Conservation (phyloP, 352 stramenopile species). For the Elongisporangium prolatum region DNA sequence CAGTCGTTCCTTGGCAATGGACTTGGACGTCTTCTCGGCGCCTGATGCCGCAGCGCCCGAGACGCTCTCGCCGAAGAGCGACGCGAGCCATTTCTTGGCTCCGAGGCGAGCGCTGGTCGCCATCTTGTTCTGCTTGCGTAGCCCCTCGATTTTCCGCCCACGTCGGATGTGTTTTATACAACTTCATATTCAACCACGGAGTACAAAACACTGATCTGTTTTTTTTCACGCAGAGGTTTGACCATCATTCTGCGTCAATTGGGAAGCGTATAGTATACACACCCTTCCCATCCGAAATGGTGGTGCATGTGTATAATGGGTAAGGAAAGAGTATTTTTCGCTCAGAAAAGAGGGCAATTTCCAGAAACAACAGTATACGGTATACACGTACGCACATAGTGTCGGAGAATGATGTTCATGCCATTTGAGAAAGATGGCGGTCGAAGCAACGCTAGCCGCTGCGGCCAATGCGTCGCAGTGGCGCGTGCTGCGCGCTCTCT, state of each 20-base stretch:
- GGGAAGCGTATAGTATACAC: neutral
- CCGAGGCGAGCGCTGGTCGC: slow-evolving; percentile 40
- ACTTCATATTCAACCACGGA: neutral
- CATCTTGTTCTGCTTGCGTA: slow-evolving; percentile 4
- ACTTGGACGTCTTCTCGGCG: slow-evolving; percentile 49
- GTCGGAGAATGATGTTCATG: neutral
- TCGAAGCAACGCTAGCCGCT: slow-evolving; percentile 13
- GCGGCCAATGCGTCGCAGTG: slow-evolving; percentile 8
- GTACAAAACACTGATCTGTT: neutral
- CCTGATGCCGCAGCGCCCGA: slow-evolving; percentile 14
- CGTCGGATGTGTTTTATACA: neutral
- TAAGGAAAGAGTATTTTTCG: neutral
- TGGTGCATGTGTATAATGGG: neutral
- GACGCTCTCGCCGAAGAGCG: slow-evolving; percentile 58
- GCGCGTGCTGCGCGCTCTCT: slow-evolving; percentile 44
- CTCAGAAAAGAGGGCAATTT: neutral
- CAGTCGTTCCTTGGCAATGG: slow-evolving; percentile 81
- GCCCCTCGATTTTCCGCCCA: neutral
- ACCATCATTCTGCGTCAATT: neutral
- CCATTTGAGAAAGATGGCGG: slow-evolving; percentile 10
- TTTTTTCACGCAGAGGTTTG: neutral
- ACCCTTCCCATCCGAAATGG: neutral
- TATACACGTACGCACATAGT: neutral
- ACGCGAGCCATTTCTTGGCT: slow-evolving; percentile 78
- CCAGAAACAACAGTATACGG: neutral